Evolutionary conservation across 208 protist genomes (phyloP), one percentile per base, ranked within the genome.

Genomic region (Trypanosoma avium): DNA sequence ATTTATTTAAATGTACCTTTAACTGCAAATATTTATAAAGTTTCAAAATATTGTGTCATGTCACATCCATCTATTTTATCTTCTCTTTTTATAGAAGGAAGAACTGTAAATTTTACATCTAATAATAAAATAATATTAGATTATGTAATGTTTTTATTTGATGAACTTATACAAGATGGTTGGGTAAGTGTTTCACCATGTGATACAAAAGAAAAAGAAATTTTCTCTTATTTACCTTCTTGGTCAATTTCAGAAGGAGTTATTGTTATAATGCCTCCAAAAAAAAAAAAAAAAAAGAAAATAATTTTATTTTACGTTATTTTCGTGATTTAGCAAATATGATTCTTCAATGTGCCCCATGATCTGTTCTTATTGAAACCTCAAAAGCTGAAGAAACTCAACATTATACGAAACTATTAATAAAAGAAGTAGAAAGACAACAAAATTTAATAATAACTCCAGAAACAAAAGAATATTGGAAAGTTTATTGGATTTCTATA

Each of bases 41-140:
- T 80, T 8, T 9, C 73, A 53, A 46, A 54, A 4, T 61, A 65
- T 43, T 93, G 81, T 45, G 79, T 89, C 3, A 78, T 84, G 72
- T 81, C 84, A 8, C 87, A 93, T 61, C 75, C 79, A 9, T 78
- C 87, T 4, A 45, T 91, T 13, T 58, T 93, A 4, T 84, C 84
- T 13, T 79, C 77, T 13, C 61, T 93, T 19, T 93, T 82, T 68
- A 67, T 90, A 15, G 84, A 93, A 59, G 87, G 87, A 24, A 75
- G 87, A 0, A 78, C 78, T 0, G 84, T 81, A 21, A 61, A 60
- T 29, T 81, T 93, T 33, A 73, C 70, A 21, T 85, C 74, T 24
- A 74, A 88, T 58, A 10, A 82, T 59, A 21, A 54, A 0, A 1
- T 76, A 1, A 65, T 93, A 6, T 27, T 61, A 13, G 75, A 75